These are phyloP conservation scores for Pythium aristosporum DNA, from an alignment of 352 stramenopile genomes.

Conservation along the genomic window DNA sequence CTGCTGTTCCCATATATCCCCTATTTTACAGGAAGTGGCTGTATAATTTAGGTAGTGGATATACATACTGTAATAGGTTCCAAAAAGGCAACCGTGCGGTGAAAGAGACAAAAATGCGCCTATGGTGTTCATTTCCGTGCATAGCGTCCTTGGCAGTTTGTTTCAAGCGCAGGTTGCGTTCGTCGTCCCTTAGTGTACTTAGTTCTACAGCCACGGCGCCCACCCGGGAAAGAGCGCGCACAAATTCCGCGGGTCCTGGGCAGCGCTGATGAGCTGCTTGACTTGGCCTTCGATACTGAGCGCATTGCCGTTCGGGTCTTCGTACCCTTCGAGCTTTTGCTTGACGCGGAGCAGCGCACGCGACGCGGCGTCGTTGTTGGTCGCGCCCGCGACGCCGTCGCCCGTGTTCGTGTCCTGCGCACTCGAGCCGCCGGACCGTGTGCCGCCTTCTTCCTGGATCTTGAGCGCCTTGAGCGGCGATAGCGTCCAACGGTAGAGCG, in stretches of 20 bases:
- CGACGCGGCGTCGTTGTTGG: conserved; percentile 85
- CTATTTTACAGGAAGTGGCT: too few species aligned
- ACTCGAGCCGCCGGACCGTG: conserved; percentile 4
- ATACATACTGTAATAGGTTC: too few species aligned
- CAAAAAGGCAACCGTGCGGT: too few species aligned
- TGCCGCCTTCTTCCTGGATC: conserved; percentile 66
- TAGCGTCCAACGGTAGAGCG: conserved; percentile 98
- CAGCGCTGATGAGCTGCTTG: conserved; percentile 96
- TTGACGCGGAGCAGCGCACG: conserved; percentile 95
- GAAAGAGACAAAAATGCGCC: too few species aligned
- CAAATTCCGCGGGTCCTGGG: conserved; percentile 95
- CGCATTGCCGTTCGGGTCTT: conserved; percentile 95
- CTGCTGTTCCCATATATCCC: too few species aligned
- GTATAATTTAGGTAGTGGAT: too few species aligned
- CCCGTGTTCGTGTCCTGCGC: conserved; percentile 25
- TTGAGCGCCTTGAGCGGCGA: conserved; percentile 87
- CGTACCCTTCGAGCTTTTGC: conserved; percentile 98
- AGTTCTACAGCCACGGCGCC: conserved; percentile 95
- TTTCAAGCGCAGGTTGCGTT: too few species aligned
- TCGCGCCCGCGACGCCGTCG: conserved; percentile 14
- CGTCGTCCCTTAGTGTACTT: too few species aligned
- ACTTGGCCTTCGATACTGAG: conserved; percentile 98
- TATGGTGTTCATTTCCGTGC: too few species aligned
- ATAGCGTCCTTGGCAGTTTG: too few species aligned
- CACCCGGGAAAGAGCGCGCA: conserved; percentile 95